Evolutionary conservation across 2,329 filamentous ascomycete species (phyloP).

Genomic region (Pseudocercospora crystallina): DNA sequence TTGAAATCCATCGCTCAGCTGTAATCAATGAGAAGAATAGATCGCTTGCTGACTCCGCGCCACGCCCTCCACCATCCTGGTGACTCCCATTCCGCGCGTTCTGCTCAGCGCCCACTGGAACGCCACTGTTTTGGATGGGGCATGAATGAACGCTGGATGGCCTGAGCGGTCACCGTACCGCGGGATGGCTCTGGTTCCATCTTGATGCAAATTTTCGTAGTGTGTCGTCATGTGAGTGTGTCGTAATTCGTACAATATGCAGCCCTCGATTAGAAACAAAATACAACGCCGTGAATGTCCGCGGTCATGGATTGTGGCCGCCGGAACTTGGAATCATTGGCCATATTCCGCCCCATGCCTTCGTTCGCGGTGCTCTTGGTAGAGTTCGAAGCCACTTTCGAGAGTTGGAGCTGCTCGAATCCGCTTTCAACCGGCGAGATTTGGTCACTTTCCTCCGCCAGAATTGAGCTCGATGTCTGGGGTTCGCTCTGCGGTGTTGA

Average conservation of each 20-base stretch:
- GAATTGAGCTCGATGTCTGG: conserved; percentile 19
- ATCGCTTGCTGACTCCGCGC: too few relatives aligned
- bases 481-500: conserved; percentile 12
- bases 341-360: not conserved
- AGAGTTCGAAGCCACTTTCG: conserved; percentile 18
- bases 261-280: conserved; percentile 24
- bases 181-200: not conserved
- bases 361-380: conserved; percentile 10
- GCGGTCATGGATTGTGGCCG: conserved; percentile 7
- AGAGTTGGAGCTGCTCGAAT: conserved; percentile 21
- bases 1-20: too few relatives aligned
- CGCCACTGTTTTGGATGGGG: too few relatives aligned
- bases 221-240: not conserved
- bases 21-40: too few relatives aligned
- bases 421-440: conserved; percentile 22
- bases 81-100: too few relatives aligned
- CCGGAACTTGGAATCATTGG: conserved; percentile 17
- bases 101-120: too few relatives aligned
- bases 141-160: too few relatives aligned
- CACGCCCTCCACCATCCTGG: too few relatives aligned
- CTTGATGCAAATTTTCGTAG: not conserved
- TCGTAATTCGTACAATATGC: conserved; percentile 4
- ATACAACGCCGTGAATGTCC: conserved; percentile 26
- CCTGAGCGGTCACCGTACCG: too few relatives aligned
- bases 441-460: conserved; percentile 16